phyloP scores from a whole-genome alignment of 2,329 filamentous ascomycete genomes.

The Colletotrichum sp. region DNA sequence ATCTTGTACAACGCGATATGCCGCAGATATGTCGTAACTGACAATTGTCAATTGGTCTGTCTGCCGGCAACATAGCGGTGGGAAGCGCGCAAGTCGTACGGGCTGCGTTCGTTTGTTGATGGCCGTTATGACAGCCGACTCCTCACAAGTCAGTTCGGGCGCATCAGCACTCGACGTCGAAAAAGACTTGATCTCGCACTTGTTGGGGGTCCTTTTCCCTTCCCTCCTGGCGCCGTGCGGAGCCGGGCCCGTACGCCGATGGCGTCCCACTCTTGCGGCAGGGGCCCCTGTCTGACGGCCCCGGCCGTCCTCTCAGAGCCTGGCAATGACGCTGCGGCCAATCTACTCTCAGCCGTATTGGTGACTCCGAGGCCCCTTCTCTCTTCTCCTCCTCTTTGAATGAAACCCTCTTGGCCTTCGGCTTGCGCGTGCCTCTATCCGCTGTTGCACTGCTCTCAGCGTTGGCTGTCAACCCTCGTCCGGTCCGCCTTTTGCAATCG shows the following conservation, averaged over 20 bases:
- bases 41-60: background rate
- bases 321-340: background rate
- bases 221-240: background rate
- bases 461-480: background rate
- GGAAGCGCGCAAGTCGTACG: background rate
- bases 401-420: background rate
- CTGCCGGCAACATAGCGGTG: background rate
- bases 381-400: background rate
- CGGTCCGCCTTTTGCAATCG: background rate
- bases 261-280: background rate
- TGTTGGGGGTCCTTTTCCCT: background rate
- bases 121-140: background rate
- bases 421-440: background rate
- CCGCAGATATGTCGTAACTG: background rate
- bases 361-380: background rate
- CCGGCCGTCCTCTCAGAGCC: background rate
- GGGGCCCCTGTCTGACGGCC: background rate
- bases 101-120: background rate
- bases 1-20: constrained; percentile 12
- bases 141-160: background rate
- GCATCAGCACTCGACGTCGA: background rate
- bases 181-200: constrained; percentile 12
- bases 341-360: background rate
- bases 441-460: background rate
- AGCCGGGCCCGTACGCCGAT: background rate